A percentile compares a stretch with the other conserved stretches of the same genome.
These are phyloP conservation scores for Candida parachauliodes DNA, from an alignment of 805 yeast genomes.

Conservation along the genomic window DNA sequence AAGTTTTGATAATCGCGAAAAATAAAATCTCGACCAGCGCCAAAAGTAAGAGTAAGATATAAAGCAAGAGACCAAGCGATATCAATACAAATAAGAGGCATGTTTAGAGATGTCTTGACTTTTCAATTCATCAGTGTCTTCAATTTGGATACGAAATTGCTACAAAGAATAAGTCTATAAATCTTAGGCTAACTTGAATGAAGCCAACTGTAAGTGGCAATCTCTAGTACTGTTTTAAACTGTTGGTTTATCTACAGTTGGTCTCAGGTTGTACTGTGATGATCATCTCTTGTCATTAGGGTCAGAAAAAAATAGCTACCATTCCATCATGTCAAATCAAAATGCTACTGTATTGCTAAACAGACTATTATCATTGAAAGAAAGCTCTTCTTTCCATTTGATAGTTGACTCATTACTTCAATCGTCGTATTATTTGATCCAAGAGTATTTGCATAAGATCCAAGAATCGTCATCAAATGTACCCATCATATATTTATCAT, in stretches of 20 bases:
- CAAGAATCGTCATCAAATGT: constrained; percentile 26
- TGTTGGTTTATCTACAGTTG: no score
- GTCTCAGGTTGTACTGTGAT: not conserved
- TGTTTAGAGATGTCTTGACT: no score
- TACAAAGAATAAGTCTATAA: no score
- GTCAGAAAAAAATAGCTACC: not conserved
- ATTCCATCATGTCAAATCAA: constrained; percentile 26
- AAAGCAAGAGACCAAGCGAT: not conserved
- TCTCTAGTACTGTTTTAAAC: no score
- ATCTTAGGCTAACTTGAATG: no score
- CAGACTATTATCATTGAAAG: constrained; percentile 67
- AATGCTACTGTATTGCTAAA: constrained; percentile 52
- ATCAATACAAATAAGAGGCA: no score
- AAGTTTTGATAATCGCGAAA: not conserved
- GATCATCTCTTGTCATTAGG: not conserved
- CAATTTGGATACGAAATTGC: no score
- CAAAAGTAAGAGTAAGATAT: no score
- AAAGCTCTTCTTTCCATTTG: constrained; percentile 68
- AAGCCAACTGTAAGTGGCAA: no score
- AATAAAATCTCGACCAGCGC: no score
- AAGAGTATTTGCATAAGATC: constrained; percentile 55
- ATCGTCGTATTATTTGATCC: constrained; percentile 52
- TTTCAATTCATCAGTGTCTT: no score
- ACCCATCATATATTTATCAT: constrained; percentile 56
- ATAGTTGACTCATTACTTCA: constrained; percentile 69